Evolutionary conservation across 2,329 filamentous ascomycete species (phyloP).

Genomic region (Fusarium sp.): DNA sequence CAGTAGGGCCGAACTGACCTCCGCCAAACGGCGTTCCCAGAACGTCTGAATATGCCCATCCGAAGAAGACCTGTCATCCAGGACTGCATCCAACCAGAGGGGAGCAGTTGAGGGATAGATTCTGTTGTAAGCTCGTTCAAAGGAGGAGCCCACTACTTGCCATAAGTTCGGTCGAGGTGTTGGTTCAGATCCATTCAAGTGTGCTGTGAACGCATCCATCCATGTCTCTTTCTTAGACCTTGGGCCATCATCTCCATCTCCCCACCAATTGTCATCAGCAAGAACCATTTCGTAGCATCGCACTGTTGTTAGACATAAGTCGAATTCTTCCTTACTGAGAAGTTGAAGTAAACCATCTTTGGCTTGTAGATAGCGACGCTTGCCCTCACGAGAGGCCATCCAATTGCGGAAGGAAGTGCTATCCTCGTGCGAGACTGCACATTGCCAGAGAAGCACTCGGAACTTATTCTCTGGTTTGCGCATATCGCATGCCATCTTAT

Average conservation of each 20-base stretch:
- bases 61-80: background rate
- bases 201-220: background rate
- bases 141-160: background rate
- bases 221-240: background rate
- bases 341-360: background rate
- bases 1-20: background rate
- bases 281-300: constrained; percentile 1
- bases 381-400: background rate
- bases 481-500: background rate
- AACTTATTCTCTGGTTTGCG: background rate
- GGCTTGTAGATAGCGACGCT: background rate
- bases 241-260: background rate
- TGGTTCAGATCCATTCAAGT: background rate
- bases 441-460: background rate
- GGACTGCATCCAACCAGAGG: background rate
- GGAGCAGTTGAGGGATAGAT: background rate
- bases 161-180: background rate
- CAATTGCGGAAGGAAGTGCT: background rate
- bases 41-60: background rate
- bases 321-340: background rate
- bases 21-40: background rate
- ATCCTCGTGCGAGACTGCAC: background rate
- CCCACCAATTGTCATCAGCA: background rate
- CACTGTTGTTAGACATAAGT: background rate
- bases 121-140: background rate